These are phyloP conservation scores for Nicotiana attenuata DNA, from an alignment of 257 asterid species.

Conservation along the genomic window DNA sequence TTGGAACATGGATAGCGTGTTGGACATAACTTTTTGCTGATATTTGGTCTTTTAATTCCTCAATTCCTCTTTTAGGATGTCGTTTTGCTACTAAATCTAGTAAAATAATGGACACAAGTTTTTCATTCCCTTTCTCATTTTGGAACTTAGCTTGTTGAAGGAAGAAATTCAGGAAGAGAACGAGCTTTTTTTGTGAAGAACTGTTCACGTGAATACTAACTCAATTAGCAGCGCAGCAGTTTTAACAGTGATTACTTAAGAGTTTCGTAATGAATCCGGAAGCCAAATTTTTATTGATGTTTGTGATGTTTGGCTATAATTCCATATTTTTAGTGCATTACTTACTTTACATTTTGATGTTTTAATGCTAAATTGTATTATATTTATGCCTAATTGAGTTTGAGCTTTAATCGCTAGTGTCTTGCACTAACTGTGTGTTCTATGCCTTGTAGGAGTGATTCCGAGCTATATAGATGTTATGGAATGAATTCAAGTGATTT, in stretches of 20 bases:
- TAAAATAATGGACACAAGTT: background rate
- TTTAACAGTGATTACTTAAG: background rate
- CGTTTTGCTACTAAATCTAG: background rate
- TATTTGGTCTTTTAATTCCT: background rate
- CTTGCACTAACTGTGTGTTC: too few species aligned
- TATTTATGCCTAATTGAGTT: too few species aligned
- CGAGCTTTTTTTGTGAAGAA: background rate
- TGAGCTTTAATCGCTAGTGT: too few species aligned
- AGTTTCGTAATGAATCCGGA: background rate
- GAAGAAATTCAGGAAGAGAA: background rate
- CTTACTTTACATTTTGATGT: too few species aligned
- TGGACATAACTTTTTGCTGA: background rate
- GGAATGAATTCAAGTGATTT: too few species aligned
- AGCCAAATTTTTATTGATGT: background rate
- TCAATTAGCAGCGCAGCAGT: background rate
- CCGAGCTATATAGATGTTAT: too few species aligned
- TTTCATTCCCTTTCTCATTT: background rate
- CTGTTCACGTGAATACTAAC: background rate
- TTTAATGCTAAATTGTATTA: too few species aligned
- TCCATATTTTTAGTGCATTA: too few species aligned
- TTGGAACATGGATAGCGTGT: background rate
- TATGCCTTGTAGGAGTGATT: too few species aligned
- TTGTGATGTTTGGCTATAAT: too few species aligned
- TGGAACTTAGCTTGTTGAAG: background rate
- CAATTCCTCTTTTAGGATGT: background rate